phyloP scores from a whole-genome alignment of 148 eudicot genomes.

The Silene uniflora region DNA sequence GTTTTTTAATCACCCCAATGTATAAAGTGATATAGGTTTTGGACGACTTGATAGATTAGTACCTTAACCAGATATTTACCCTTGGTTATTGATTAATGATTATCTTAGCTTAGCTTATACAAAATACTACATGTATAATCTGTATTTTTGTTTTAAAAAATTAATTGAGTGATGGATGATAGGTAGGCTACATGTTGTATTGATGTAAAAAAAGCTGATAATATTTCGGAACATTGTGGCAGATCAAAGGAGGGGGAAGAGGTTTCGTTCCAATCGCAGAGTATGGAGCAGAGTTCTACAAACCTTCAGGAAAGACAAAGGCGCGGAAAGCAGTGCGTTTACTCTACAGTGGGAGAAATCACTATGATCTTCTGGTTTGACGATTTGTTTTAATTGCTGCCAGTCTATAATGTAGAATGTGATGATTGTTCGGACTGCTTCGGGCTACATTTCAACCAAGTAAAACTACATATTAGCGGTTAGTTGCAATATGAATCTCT shows the following conservation, averaged over 20 bases:
- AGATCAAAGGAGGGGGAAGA: constrained; percentile 56
- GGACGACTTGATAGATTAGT: no score
- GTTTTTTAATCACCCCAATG: no score
- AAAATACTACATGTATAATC: no score
- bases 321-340: constrained; percentile 58
- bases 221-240: constrained; percentile 21
- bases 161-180: no score
- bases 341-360: constrained; percentile 75
- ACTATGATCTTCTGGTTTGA: constrained; percentile 75
- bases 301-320: constrained; percentile 47
- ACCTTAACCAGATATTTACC: no score
- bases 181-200: background rate
- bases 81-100: no score
- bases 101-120: no score
- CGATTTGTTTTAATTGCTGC: background rate
- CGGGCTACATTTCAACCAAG: background rate
- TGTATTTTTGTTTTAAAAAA: no score
- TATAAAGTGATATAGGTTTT: no score
- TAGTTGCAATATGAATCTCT: no score
- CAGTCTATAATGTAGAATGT: background rate
- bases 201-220: background rate
- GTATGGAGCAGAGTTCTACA: constrained; percentile 60
- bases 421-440: constrained; percentile 2
- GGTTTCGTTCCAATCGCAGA: constrained; percentile 81
- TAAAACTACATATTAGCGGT: background rate